Evolutionary conservation across 495 filamentous ascomycete species (phyloP).

Genomic region (Trichocladium antarcticum): DNA sequence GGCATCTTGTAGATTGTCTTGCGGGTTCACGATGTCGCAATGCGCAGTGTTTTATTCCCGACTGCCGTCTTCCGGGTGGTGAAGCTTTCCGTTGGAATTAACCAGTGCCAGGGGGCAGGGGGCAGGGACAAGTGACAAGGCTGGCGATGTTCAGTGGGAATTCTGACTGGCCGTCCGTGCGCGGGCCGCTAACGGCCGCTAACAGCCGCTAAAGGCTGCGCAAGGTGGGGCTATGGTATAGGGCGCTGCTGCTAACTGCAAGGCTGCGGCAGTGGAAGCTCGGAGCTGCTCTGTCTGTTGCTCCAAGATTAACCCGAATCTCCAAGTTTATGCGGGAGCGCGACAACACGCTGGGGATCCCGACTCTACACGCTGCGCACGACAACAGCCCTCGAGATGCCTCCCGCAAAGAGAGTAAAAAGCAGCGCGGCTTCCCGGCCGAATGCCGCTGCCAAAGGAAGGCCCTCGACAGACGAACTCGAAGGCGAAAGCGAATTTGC

Average conservation of each 20-base stretch:
- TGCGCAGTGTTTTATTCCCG: not conserved
- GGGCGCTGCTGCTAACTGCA: conserved; percentile 1
- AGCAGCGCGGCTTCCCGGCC: conserved; percentile 32
- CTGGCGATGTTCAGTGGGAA: not conserved
- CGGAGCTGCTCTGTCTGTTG: not conserved
- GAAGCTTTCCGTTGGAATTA: too few relatives aligned
- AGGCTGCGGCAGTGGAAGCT: conserved; percentile 10
- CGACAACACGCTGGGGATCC: conserved; percentile 7
- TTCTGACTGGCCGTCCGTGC: not conserved
- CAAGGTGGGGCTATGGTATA: not conserved
- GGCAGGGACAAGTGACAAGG: not conserved
- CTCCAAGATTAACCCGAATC: not conserved
- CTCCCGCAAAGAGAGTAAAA: conserved; percentile 40
- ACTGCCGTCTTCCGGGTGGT: too few relatives aligned
- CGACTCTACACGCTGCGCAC: conserved; percentile 7
- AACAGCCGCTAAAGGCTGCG: too few relatives aligned
- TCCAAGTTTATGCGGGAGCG: conserved; percentile 10
- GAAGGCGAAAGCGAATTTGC: conserved; percentile 74
- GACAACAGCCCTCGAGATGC: conserved; percentile 28
- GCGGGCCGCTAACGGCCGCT: not conserved
- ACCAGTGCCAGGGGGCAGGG: too few relatives aligned
- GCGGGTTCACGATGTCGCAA: not conserved
- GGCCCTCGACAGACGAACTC: conserved; percentile 38
- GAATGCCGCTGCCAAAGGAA: conserved; percentile 24
- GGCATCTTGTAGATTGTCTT: conserved; percentile 32